A percentile compares a stretch with the other conserved stretches of the same genome.
These are phyloP conservation scores for Hypocrella siamensis DNA, from an alignment of 2,329 filamentous ascomycete species.

Conservation along the genomic window DNA sequence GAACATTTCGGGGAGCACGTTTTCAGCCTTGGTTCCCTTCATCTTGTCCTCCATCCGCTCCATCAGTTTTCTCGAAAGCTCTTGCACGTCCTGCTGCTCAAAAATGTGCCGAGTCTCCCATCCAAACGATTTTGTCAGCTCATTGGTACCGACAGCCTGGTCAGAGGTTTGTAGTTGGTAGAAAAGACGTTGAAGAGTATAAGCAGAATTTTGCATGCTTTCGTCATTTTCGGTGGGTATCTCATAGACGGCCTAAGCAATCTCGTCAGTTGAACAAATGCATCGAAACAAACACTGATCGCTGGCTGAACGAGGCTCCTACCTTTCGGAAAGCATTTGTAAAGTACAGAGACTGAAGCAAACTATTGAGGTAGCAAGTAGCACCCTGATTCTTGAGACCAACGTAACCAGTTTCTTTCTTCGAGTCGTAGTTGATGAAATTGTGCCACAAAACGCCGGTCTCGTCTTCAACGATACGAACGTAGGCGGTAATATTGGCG, in stretches of 20 bases:
- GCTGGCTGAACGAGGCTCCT: slow-evolving; percentile 6
- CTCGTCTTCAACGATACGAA: slow-evolving; percentile 71
- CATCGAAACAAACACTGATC: not conserved
- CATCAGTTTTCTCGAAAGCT: slow-evolving; percentile 92
- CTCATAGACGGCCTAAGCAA: slow-evolving; percentile 73
- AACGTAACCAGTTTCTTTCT: slow-evolving; percentile 95
- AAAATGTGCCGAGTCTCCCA: slow-evolving; percentile 98
- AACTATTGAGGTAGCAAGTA: slow-evolving; percentile 75
- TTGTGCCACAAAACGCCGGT: slow-evolving; percentile 85
- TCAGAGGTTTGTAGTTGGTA: slow-evolving; percentile 85
- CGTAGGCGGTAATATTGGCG: slow-evolving; percentile 69
- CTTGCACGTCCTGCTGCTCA: slow-evolving; percentile 96
- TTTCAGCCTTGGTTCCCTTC: slow-evolving; percentile 90
- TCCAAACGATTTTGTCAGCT: slow-evolving; percentile 90
- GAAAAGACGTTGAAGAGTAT: slow-evolving; percentile 84
- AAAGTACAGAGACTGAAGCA: slow-evolving; percentile 72
- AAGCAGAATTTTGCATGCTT: slow-evolving; percentile 74
- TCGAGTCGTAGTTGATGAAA: slow-evolving; percentile 93
- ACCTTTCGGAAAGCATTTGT: slow-evolving; percentile 90
- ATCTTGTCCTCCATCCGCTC: slow-evolving; percentile 94
- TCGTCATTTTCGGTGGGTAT: slow-evolving; percentile 84
- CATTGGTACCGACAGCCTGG: slow-evolving; percentile 72
- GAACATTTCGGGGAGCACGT: slow-evolving; percentile 78
- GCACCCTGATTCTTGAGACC: slow-evolving; percentile 94
- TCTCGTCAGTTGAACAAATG: slow-evolving; percentile 3